These are phyloP conservation scores for Fusarium sp. DNA, from an alignment of 2,329 filamentous ascomycete species.

Conservation along the genomic window DNA sequence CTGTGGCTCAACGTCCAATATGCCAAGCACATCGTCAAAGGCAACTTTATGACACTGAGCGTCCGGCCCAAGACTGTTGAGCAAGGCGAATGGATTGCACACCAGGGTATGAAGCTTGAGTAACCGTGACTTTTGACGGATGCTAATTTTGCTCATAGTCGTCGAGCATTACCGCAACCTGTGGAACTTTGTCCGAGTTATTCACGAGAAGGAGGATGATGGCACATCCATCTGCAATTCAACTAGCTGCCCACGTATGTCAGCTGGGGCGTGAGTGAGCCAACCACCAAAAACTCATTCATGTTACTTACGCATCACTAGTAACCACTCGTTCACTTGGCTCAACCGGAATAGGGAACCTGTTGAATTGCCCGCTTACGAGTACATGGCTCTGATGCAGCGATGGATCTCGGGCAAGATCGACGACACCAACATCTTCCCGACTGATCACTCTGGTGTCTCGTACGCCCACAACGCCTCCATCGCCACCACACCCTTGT, in stretches of 20 bases:
- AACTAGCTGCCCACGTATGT: slow-evolving; percentile 89
- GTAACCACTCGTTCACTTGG: slow-evolving; percentile 97
- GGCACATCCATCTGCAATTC: slow-evolving; percentile 85
- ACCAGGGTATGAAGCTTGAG: slow-evolving; percentile 73
- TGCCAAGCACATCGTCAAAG: slow-evolving; percentile 90
- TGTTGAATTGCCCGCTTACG: slow-evolving; percentile 88
- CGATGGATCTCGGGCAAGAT: slow-evolving; percentile 98
- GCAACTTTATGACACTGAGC: slow-evolving; percentile 98
- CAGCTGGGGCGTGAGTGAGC: slow-evolving; percentile 82
- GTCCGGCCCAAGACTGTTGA: slow-evolving; percentile 94
- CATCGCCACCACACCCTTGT: slow-evolving; percentile 66
- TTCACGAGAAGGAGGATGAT: slow-evolving; percentile 85
- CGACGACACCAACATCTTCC: slow-evolving; percentile 88
- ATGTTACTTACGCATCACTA: slow-evolving; percentile 43
- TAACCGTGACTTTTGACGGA: not conserved
- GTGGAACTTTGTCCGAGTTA: slow-evolving; percentile 87
- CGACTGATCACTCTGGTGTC: slow-evolving; percentile 79
- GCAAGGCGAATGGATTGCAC: slow-evolving; percentile 93
- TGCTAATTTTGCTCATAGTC: slow-evolving; percentile 60
- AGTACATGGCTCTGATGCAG: slow-evolving; percentile 96
- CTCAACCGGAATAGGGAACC: slow-evolving; percentile 87
- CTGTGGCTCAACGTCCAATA: slow-evolving; percentile 77
- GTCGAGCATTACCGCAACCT: slow-evolving; percentile 92
- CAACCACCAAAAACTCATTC: not conserved
- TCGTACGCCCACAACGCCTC: slow-evolving; percentile 71